Evolutionary conservation across 768 basidiomycete species (phyloP).

Genomic region (Rickenella mellea): DNA sequence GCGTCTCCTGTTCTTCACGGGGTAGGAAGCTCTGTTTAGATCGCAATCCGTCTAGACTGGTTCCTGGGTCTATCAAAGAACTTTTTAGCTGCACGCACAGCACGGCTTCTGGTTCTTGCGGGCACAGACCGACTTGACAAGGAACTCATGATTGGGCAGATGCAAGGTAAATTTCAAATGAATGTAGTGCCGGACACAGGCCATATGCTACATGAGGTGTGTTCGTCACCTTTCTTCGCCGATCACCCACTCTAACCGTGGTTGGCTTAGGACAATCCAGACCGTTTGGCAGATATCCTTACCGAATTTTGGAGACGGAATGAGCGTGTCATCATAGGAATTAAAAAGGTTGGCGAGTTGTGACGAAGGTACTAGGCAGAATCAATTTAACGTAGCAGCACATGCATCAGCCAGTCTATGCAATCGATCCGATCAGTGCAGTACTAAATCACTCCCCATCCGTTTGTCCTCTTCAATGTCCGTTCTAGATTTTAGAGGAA

Average conservation of each 20-base stretch:
- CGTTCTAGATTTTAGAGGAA: conserved; percentile 43
- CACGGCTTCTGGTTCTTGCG: conserved; percentile 82
- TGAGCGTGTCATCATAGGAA: conserved; percentile 53
- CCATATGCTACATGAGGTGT: conserved; percentile 90
- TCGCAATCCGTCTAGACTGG: conserved; percentile 65
- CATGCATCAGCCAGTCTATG: too few species aligned
- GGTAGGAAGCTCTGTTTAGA: too few species aligned
- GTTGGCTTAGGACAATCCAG: conserved; percentile 69
- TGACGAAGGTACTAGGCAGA: conserved; percentile 15
- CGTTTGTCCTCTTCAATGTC: conserved; percentile 24
- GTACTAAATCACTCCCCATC: conserved; percentile 4
- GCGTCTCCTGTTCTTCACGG: too few species aligned
- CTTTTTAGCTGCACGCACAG: conserved; percentile 72
- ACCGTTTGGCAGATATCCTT: conserved; percentile 65
- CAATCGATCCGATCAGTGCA: neutral
- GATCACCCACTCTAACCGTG: neutral
- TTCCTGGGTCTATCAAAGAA: conserved; percentile 72
- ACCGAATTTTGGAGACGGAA: conserved; percentile 90
- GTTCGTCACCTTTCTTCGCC: conserved; percentile 11
- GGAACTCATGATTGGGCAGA: conserved; percentile 92
- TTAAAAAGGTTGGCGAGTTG: conserved; percentile 50
- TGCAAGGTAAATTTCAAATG: conserved; percentile 93
- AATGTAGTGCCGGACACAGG: conserved; percentile 81
- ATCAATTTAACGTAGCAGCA: neutral
- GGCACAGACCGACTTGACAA: conserved; percentile 90